Conservation (phyloP, 495 filamentous ascomycete species). For the Penicillium roqueforti region DNA sequence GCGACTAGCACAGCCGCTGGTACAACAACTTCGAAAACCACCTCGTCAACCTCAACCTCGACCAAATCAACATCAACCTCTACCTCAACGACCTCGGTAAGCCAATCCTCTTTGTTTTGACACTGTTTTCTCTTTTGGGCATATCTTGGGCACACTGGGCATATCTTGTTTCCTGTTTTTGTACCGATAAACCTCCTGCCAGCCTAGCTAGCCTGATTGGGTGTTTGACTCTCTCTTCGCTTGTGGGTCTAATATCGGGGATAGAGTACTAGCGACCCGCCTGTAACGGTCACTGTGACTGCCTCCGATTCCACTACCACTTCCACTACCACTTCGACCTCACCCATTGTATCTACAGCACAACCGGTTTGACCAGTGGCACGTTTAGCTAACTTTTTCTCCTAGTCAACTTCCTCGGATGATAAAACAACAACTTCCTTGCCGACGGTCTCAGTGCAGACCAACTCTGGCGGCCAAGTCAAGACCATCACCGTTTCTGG, state of each 20-base stretch:
- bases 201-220: constrained; percentile 1
- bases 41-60: constrained; percentile 22
- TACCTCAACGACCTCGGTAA: constrained; percentile 22
- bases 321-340: no score
- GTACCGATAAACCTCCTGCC: neutral
- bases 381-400: constrained; percentile 16
- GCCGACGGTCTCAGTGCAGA: constrained; percentile 36
- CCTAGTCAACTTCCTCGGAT: constrained; percentile 26
- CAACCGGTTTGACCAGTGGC: neutral
- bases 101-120: neutral
- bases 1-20: constrained; percentile 36
- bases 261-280: constrained; percentile 19
- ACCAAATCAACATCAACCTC: constrained; percentile 18
- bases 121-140: no score
- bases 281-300: constrained; percentile 8
- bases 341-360: constrained; percentile 16
- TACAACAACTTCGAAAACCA: constrained; percentile 24
- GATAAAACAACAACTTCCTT: constrained; percentile 34
- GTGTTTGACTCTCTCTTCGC: constrained; percentile 12
- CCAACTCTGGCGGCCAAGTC: constrained; percentile 42
- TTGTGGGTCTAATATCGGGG: constrained; percentile 17
- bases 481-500: constrained; percentile 51
- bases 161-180: no score
- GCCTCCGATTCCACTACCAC: no score
- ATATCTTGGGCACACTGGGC: no score